Evolutionary conservation across 2,329 filamentous ascomycete genomes (phyloP).

Genomic region (Xylariaceae sp.): DNA sequence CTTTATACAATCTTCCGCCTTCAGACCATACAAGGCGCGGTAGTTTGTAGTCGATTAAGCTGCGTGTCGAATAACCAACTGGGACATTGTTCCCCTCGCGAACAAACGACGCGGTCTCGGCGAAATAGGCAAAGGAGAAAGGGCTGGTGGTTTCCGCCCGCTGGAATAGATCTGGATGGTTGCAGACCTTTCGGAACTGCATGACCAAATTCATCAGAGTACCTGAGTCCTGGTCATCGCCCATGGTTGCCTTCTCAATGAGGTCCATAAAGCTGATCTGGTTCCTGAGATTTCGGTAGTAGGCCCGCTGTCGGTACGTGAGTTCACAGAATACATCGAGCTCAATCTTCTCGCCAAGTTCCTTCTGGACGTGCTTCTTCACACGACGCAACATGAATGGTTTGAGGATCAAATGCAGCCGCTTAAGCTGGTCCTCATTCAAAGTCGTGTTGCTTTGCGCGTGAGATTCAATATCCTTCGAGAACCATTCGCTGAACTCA

Average conservation of each 20-base stretch:
- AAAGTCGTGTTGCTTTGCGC: slow-evolving; percentile 99
- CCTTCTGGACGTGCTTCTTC: slow-evolving; percentile 99
- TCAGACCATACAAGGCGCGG: slow-evolving; percentile 80
- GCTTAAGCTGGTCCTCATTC: slow-evolving; percentile 94
- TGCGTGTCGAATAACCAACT: slow-evolving; percentile 83
- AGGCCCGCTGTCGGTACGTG: slow-evolving; percentile 90
- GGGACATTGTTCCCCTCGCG: slow-evolving; percentile 77
- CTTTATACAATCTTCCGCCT: slow-evolving; percentile 67
- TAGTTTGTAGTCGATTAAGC: slow-evolving; percentile 75
- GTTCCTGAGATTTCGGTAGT: slow-evolving; percentile 87
- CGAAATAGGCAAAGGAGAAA: slow-evolving; percentile 77
- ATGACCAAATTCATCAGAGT: slow-evolving; percentile 99
- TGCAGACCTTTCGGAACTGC: slow-evolving; percentile 99
- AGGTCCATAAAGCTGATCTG: slow-evolving; percentile 99
- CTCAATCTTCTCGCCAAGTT: slow-evolving; percentile 98
- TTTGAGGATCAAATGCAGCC: slow-evolving; percentile 97
- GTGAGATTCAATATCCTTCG: slow-evolving; percentile 94
- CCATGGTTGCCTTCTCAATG: slow-evolving; percentile 91
- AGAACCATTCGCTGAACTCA: slow-evolving; percentile 91
- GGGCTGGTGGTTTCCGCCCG: slow-evolving; percentile 87
- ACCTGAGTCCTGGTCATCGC: slow-evolving; percentile 89
- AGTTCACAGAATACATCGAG: slow-evolving; percentile 93
- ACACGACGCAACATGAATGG: slow-evolving; percentile 99
- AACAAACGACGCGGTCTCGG: slow-evolving; percentile 91
- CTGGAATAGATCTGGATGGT: slow-evolving; percentile 95